Percentiles rank a stretch among this genome's conserved stretches.
phyloP scores from a whole-genome alignment of 2,329 filamentous ascomycete species.

The Cladosporium colombiae region DNA sequence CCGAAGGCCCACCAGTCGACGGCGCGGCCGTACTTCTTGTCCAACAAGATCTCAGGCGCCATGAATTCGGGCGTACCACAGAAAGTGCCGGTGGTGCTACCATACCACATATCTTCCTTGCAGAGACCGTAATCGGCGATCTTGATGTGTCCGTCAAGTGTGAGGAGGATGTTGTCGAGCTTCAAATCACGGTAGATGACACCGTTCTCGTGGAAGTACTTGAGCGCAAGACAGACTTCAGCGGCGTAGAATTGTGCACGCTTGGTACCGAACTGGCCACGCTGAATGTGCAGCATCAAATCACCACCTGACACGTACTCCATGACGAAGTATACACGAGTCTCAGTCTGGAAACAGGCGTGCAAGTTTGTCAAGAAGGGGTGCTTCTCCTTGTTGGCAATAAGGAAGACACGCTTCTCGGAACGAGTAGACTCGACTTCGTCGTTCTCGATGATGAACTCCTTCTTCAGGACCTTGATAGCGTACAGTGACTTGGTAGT shows the following conservation, averaged over 20 bases:
- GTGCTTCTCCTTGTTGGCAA: constrained; percentile 95
- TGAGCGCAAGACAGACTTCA: constrained; percentile 93
- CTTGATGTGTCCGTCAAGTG: constrained; percentile 96
- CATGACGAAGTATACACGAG: constrained; percentile 98
- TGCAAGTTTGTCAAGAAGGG: constrained; percentile 94
- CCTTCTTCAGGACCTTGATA: constrained; percentile 99
- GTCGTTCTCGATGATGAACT: constrained; percentile 99
- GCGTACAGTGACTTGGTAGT: constrained; percentile 87
- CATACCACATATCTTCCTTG: constrained; percentile 99
- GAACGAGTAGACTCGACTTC: constrained; percentile 97
- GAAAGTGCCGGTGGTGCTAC: constrained; percentile 94
- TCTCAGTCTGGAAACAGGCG: constrained; percentile 98
- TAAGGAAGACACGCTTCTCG: constrained; percentile 94
- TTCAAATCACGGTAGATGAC: constrained; percentile 91
- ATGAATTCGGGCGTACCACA: constrained; percentile 99
- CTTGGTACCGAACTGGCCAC: constrained; percentile 93
- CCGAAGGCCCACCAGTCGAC: constrained; percentile 99
- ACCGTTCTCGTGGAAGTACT: constrained; percentile 99
- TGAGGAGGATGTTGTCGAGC: constrained; percentile 86
- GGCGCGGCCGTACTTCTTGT: constrained; percentile 96
- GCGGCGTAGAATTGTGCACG: constrained; percentile 97
- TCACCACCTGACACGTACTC: constrained; percentile 99
- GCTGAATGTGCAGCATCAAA: constrained; percentile 97
- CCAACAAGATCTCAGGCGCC: constrained; percentile 96
- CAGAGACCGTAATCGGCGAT: constrained; percentile 98